Base-by-base conservation (phyloP, 2,329 filamentous ascomycete species). In the Penicillium corylophilum region DNA sequence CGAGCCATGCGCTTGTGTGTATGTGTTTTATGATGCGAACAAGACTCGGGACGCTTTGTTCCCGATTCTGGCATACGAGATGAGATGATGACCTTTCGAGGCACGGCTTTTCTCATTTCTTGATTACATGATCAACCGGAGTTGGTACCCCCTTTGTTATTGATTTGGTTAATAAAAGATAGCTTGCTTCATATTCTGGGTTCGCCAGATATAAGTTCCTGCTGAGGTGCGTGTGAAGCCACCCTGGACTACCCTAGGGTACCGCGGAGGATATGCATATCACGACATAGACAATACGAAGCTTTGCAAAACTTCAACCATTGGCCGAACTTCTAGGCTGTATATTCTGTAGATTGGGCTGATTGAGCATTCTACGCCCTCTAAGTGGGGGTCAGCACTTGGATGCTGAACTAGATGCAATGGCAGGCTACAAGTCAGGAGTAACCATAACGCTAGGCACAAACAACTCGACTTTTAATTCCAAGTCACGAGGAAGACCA, bases 61-160 rank as follows among this genome's bases (percentile, higher is more conserved):
- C 42, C 54, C 48, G 59, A 60, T 62, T 56, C 60, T 55, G 56
- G 59, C 59, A 62, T 62, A 62, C 53, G 62, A 61, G 57, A 65
- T 65, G 61, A 62, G 56, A 63, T 62, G 55, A 57, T 57, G 60
- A 57, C 64, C 59, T 61, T 62, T 56, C 65, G 50, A 62, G 66
- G 64, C 63, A 66, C 66, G 63, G 66, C n/a, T n/a, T 64, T 66
- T 60, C 59, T 65, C 57, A 62, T 70, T 68, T 67, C 63, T 68
- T 67, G 64, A 66, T 69, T 69, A 64, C 65, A 69, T 66, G 66
- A 70, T 69, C 64, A 64, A 67, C 66, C 65, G 68, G 68, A 71
- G 68, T 71, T 71, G 67, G 68, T 69, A 69, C 63, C 63, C 51
- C 60, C 60, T 61, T 64, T 61, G 57, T 65, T 64, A 58, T 61